These are phyloP conservation scores for Simplicillium sp. DNA, from an alignment of 2,329 filamentous ascomycete genomes.

Conservation along the genomic window DNA sequence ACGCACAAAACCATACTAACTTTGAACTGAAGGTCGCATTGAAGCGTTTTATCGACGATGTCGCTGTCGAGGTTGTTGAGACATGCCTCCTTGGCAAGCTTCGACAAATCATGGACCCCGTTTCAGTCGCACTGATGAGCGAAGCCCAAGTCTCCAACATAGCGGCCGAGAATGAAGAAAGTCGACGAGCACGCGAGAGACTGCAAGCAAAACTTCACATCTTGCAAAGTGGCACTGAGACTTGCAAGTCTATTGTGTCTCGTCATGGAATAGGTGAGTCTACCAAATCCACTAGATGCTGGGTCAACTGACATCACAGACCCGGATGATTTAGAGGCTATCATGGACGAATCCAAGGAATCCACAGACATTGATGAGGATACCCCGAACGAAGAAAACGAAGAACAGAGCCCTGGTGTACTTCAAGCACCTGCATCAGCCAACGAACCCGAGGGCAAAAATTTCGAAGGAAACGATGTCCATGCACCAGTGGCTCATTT, in stretches of 20 bases:
- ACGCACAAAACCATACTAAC: neutral
- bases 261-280: too few species aligned
- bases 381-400: too few species aligned
- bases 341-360: too few species aligned
- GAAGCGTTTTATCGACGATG: constrained; percentile 12
- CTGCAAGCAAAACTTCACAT: neutral
- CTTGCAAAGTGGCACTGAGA: neutral
- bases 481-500: too few species aligned
- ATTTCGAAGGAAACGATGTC: too few species aligned
- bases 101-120: constrained; percentile 10
- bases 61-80: constrained; percentile 16
- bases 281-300: too few species aligned
- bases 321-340: too few species aligned
- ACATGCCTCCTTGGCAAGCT: constrained; percentile 10
- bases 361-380: too few species aligned
- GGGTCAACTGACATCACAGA: too few species aligned
- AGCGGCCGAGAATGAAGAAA: constrained; percentile 11
- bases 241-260: constrained; percentile 4
- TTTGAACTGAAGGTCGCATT: constrained; percentile 9
- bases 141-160: constrained; percentile 10
- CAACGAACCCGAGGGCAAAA: too few species aligned
- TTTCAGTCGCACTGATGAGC: constrained; percentile 9
- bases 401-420: too few species aligned
- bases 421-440: too few species aligned
- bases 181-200: neutral